phyloP scores from a whole-genome alignment of 148 eudicot species.

The Beta vulgaris region DNA sequence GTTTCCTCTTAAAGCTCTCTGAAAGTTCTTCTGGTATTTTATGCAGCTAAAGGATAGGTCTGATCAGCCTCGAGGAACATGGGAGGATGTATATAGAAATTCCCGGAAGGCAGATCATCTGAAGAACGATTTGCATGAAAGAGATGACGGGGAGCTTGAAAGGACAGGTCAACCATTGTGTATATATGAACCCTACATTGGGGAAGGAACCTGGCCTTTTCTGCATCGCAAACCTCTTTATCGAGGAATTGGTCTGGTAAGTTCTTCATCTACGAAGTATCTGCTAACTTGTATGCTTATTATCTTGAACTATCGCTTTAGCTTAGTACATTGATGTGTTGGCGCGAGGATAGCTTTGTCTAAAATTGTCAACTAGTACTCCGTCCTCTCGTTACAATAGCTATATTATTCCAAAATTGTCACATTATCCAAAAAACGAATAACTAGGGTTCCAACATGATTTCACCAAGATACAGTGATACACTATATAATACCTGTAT shows the following conservation, averaged over 20 bases:
- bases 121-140: constrained; percentile 73
- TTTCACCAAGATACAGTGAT: no score
- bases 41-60: constrained; percentile 92
- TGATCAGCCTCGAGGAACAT: constrained; percentile 73
- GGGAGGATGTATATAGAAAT: constrained; percentile 83
- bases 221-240: constrained; percentile 75
- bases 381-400: no score
- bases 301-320: background rate
- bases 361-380: no score
- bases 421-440: no score
- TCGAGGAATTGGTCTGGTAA: constrained; percentile 87
- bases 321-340: no score
- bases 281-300: no score
- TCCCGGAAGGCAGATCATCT: constrained; percentile 71
- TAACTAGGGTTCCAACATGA: no score
- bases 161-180: constrained; percentile 92
- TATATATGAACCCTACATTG: constrained; percentile 86
- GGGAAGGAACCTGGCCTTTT: constrained; percentile 94
- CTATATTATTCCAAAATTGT: no score
- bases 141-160: constrained; percentile 94
- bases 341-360: no score
- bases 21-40: constrained; percentile 10
- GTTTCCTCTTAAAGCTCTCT: constrained; percentile 2
- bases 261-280: constrained; percentile 18
- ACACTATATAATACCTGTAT: no score